phyloP scores from a whole-genome alignment of 2,329 filamentous ascomycete genomes.

The Cladophialophora exuberans region DNA sequence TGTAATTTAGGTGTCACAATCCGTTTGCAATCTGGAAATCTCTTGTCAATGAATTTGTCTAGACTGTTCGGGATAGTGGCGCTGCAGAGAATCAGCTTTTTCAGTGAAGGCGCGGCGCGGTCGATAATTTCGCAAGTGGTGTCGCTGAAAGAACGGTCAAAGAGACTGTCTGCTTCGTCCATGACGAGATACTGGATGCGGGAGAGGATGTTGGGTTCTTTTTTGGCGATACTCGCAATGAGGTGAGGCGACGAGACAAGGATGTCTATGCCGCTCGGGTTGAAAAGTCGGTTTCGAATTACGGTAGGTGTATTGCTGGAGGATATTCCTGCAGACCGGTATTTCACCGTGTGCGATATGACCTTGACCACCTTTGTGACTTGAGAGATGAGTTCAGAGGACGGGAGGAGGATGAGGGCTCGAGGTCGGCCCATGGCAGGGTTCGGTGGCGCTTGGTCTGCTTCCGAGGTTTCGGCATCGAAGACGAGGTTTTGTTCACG shows the following conservation, averaged over 20 bases:
- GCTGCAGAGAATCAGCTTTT: slow-evolving; percentile 89
- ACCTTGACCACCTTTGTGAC: slow-evolving; percentile 79
- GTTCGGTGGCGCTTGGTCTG: slow-evolving; percentile 65
- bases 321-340: slow-evolving; percentile 80
- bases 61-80: slow-evolving; percentile 91
- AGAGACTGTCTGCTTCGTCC: slow-evolving; percentile 93
- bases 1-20: slow-evolving; percentile 95
- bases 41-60: slow-evolving; percentile 78
- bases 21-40: slow-evolving; percentile 80
- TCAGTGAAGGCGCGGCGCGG: slow-evolving; percentile 75
- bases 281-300: slow-evolving; percentile 84
- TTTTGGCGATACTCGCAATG: slow-evolving; percentile 82
- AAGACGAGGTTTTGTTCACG: slow-evolving; percentile 56
- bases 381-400: slow-evolving; percentile 87
- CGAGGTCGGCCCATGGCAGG: slow-evolving; percentile 77
- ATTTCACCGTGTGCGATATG: slow-evolving; percentile 83
- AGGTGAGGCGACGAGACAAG: slow-evolving; percentile 88
- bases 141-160: slow-evolving; percentile 89
- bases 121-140: slow-evolving; percentile 83
- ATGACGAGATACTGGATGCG: slow-evolving; percentile 85
- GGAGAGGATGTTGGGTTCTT: slow-evolving; percentile 90
- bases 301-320: slow-evolving; percentile 74
- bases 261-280: slow-evolving; percentile 78
- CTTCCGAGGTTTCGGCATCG: slow-evolving; percentile 60
- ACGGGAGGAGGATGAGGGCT: slow-evolving; percentile 85